Conservation (phyloP, 2,329 filamentous ascomycete genomes). For the Clonostachys chloroleuca region DNA sequence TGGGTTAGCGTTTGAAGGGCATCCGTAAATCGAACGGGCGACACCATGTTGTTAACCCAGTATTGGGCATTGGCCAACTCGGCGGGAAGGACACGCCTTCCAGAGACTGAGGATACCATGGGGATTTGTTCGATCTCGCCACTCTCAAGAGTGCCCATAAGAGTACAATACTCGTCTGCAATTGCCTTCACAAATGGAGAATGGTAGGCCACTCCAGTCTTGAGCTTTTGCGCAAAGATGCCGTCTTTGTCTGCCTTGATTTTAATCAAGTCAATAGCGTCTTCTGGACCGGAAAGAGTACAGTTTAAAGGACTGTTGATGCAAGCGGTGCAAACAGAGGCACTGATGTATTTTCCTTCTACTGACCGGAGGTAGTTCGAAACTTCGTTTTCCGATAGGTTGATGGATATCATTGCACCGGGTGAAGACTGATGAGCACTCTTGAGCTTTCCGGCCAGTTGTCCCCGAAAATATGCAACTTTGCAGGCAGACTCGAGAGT, state of each 20-base stretch:
- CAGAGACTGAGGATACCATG: conserved; percentile 3
- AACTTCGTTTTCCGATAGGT: conserved; percentile 6
- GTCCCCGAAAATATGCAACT: conserved; percentile 12
- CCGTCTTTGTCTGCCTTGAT: conserved; percentile 1
- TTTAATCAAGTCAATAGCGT: conserved; percentile 2
- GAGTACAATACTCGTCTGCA: conserved; percentile 11
- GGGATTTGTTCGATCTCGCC: not conserved
- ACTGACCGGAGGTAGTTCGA: not conserved
- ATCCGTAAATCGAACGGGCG: conserved; percentile 23
- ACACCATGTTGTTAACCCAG: conserved; percentile 26
- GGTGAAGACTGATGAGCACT: not conserved
- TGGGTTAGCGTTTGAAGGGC: conserved; percentile 8
- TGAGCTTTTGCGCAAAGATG: conserved; percentile 8
- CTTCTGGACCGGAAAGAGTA: conserved; percentile 5
- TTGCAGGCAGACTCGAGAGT: conserved; percentile 8
- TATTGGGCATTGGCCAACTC: conserved; percentile 11
- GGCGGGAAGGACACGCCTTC: not conserved
- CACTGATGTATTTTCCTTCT: not conserved
- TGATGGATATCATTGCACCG: conserved; percentile 24
- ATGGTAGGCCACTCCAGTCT: conserved; percentile 9
- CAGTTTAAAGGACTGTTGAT: conserved; percentile 7
- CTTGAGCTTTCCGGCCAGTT: conserved; percentile 6
- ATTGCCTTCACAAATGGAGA: conserved; percentile 9
- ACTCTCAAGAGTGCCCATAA: not conserved
- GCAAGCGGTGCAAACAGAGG: conserved; percentile 5